Percentiles rank a stretch among this genome's conserved stretches.
Evolutionary conservation across 768 basidiomycete genomes (phyloP).

Genomic region (Tephrocybe sp.): DNA sequence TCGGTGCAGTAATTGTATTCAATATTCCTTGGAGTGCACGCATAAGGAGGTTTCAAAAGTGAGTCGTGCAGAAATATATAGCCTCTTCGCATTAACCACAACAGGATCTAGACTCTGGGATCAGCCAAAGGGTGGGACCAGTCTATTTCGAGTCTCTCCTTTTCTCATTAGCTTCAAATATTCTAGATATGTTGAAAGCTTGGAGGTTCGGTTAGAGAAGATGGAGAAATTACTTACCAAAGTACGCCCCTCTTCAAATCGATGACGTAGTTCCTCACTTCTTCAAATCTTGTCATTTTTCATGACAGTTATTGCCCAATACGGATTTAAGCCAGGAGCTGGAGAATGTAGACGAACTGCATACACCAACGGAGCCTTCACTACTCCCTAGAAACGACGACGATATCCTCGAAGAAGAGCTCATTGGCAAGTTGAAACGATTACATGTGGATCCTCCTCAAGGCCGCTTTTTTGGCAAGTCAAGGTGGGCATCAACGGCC

Average conservation of each 20-base stretch:
- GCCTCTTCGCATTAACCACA: background rate
- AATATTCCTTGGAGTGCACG: slow-evolving; percentile 59
- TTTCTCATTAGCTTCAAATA: background rate
- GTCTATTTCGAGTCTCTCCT: background rate
- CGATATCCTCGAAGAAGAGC: slow-evolving; percentile 26
- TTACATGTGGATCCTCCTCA: slow-evolving; percentile 36
- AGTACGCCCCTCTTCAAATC: slow-evolving; percentile 26
- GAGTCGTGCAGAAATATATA: slow-evolving; percentile 1
- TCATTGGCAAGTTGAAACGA: slow-evolving; percentile 31
- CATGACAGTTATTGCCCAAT: slow-evolving; percentile 49
- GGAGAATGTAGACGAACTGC: slow-evolving; percentile 38
- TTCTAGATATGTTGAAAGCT: slow-evolving; percentile 54
- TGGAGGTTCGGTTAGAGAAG: slow-evolving; percentile 61
- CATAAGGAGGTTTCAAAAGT: slow-evolving; percentile 72
- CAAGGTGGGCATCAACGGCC: slow-evolving; percentile 28
- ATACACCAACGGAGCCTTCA: slow-evolving; percentile 34
- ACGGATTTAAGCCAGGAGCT: slow-evolving; percentile 62
- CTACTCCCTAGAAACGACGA: slow-evolving; percentile 31
- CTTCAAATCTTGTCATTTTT: slow-evolving; percentile 26
- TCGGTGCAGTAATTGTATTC: slow-evolving; percentile 61
- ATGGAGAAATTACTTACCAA: slow-evolving; percentile 60
- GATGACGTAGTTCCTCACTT: background rate
- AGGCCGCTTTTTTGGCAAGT: slow-evolving; percentile 48
- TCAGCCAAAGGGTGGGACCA: slow-evolving; percentile 56
- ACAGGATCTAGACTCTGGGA: slow-evolving; percentile 43